phyloP scores from a whole-genome alignment of 73 alveolate species.

The Paramecium primaurelia region DNA sequence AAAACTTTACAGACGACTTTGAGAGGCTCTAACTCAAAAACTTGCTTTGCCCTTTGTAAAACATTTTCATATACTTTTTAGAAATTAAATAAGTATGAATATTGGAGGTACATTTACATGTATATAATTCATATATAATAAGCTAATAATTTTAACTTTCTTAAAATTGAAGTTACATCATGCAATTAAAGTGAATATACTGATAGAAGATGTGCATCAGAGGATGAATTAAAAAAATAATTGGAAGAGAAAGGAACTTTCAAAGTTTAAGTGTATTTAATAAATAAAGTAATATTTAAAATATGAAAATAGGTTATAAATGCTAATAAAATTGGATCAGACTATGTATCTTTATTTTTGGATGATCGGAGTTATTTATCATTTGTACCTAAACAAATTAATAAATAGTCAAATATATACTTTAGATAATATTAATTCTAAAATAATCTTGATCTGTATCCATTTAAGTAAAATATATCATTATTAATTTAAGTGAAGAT shows the following conservation, averaged over 20 bases:
- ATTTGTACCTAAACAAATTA: background rate
- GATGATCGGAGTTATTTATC: background rate
- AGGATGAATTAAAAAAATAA: background rate
- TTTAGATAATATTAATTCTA: background rate
- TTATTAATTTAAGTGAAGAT: background rate
- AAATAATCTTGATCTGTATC: background rate
- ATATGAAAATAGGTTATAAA: background rate
- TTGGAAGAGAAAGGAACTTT: background rate
- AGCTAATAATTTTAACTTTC: background rate
- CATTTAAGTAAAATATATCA: background rate
- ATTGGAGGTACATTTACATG: conserved; percentile 2
- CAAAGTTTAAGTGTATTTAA: background rate
- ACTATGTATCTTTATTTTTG: background rate
- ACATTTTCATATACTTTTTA: background rate
- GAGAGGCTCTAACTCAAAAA: background rate
- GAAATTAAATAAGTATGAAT: background rate
- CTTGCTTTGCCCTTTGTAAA: background rate
- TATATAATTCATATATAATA: background rate
- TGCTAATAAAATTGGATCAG: background rate
- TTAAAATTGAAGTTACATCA: background rate
- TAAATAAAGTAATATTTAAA: background rate
- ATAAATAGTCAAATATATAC: background rate
- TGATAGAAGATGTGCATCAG: background rate
- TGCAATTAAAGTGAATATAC: background rate
- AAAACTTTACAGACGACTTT: background rate